Percentiles rank a stretch among this genome's conserved stretches.
Conservation (phyloP, 2,329 filamentous ascomycete genomes). For the Phyllosticta citriasiana region DNA sequence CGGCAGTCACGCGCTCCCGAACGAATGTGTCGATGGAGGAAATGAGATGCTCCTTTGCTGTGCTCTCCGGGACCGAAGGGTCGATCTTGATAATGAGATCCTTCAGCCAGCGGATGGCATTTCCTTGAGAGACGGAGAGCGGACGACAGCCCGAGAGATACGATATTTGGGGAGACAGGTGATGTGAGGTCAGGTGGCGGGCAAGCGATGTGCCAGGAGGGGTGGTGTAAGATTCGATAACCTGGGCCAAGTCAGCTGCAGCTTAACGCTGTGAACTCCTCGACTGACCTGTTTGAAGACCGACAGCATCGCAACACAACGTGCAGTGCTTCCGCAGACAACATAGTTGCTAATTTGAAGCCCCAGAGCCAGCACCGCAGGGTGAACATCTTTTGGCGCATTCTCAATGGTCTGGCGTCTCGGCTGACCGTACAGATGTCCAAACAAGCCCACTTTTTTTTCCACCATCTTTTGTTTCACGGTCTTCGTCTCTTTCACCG, state of each 20-base stretch:
- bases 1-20: conserved; percentile 77
- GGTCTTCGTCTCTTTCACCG: conserved; percentile 22
- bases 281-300: conserved; percentile 71
- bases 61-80: conserved; percentile 68
- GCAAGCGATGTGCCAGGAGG: conserved; percentile 75
- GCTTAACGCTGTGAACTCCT: not conserved
- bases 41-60: conserved; percentile 70
- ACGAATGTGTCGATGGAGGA: conserved; percentile 83
- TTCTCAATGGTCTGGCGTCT: conserved; percentile 54
- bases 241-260: conserved; percentile 38
- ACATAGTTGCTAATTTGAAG: conserved; percentile 84
- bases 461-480: conserved; percentile 23
- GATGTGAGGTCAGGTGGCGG: conserved; percentile 82
- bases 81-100: conserved; percentile 85
- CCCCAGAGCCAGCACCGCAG: conserved; percentile 72
- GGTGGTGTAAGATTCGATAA: conserved; percentile 87
- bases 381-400: conserved; percentile 66
- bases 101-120: conserved; percentile 91
- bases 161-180: conserved; percentile 89
- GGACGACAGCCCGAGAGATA: conserved; percentile 91
- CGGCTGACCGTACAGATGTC: conserved; percentile 70
- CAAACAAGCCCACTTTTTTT: conserved; percentile 66
- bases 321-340: conserved; percentile 79
- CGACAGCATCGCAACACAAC: conserved; percentile 76
- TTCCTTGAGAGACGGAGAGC: conserved; percentile 93